Evolutionary conservation across 108 stramenopile species (phyloP).

Genomic region (Chaetoceros tenuissimus): DNA sequence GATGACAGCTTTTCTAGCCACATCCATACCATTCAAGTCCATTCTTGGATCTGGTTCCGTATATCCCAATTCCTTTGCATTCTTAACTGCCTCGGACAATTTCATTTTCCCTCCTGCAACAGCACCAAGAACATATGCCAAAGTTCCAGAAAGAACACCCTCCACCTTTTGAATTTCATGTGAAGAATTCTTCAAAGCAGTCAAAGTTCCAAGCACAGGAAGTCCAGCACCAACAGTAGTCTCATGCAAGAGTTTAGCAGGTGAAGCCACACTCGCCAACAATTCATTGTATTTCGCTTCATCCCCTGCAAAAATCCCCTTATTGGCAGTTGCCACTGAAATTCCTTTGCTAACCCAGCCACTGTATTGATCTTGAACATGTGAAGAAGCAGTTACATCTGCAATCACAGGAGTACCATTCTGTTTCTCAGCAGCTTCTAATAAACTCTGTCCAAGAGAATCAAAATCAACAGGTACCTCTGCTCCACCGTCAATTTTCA

Average conservation of each 20-base stretch:
- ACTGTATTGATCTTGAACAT: constrained; percentile 20
- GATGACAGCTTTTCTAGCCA: constrained; percentile 53
- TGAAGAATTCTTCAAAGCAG: constrained; percentile 29
- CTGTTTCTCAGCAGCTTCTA: constrained; percentile 2
- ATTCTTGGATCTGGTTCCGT: constrained; percentile 51
- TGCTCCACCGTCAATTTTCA: constrained; percentile 14
- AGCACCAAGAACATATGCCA: constrained; percentile 41
- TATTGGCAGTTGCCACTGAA: constrained; percentile 33
- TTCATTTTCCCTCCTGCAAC: constrained; percentile 34
- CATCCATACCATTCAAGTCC: constrained; percentile 51
- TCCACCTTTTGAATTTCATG: constrained; percentile 32
- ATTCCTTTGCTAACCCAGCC: constrained; percentile 21
- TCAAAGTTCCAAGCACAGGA: constrained; percentile 34
- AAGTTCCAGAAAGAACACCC: constrained; percentile 40
- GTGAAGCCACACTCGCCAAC: constrained; percentile 5
- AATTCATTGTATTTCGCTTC: constrained; percentile 25
- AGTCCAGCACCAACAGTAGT: constrained; percentile 48
- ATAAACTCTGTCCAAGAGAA: constrained; percentile 12
- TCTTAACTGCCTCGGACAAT: constrained; percentile 31
- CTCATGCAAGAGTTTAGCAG: constrained; percentile 25
- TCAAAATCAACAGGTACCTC: constrained; percentile 22
- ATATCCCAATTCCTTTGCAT: constrained; percentile 45
- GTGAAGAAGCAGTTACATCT: constrained; percentile 26
- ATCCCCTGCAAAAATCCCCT: constrained; percentile 32
- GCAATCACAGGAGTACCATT: constrained; percentile 29